phyloP scores from a whole-genome alignment of 495 filamentous ascomycete species.

The Talaromyces nanjingensis region DNA sequence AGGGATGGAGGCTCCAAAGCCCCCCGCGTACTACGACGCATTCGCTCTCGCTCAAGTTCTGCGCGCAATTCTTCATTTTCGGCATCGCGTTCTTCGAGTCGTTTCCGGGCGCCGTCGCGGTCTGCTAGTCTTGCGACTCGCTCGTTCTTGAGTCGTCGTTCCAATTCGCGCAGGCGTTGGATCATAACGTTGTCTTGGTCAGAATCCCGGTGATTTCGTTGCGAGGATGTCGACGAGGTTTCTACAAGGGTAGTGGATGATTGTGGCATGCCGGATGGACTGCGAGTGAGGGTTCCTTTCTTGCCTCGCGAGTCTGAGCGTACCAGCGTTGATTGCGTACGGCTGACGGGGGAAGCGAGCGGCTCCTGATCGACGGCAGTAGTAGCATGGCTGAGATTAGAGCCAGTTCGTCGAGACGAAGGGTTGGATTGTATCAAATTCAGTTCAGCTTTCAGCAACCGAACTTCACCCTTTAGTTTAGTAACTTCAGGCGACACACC shows the following conservation, averaged over 20 bases:
- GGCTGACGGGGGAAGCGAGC: constrained; percentile 17
- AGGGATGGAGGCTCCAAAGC: neutral
- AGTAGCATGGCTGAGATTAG: constrained; percentile 18
- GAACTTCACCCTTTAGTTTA: constrained; percentile 72
- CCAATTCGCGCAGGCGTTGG: constrained; percentile 75
- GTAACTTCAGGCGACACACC: constrained; percentile 53
- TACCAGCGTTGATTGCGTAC: constrained; percentile 23
- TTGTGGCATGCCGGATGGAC: constrained; percentile 30
- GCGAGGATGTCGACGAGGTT: constrained; percentile 10
- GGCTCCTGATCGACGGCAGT: constrained; percentile 18
- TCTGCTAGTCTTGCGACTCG: constrained; percentile 81
- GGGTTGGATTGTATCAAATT: constrained; percentile 54
- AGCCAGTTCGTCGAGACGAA: constrained; percentile 24
- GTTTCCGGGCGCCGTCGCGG: constrained; percentile 70
- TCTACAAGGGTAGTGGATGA: constrained; percentile 27
- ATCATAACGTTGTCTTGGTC: constrained; percentile 67
- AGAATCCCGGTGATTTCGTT: constrained; percentile 18
- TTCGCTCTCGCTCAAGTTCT: constrained; percentile 60
- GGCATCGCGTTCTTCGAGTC: constrained; percentile 73
- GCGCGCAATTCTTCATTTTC: constrained; percentile 69
- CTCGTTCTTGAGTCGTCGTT: constrained; percentile 83
- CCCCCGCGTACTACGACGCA: constrained; percentile 28
- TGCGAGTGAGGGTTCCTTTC: constrained; percentile 17
- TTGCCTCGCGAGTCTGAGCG: constrained; percentile 10
- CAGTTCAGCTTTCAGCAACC: constrained; percentile 76